Conservation (phyloP, 78 protist genomes). For the Cyanophora paradoxa region DNA sequence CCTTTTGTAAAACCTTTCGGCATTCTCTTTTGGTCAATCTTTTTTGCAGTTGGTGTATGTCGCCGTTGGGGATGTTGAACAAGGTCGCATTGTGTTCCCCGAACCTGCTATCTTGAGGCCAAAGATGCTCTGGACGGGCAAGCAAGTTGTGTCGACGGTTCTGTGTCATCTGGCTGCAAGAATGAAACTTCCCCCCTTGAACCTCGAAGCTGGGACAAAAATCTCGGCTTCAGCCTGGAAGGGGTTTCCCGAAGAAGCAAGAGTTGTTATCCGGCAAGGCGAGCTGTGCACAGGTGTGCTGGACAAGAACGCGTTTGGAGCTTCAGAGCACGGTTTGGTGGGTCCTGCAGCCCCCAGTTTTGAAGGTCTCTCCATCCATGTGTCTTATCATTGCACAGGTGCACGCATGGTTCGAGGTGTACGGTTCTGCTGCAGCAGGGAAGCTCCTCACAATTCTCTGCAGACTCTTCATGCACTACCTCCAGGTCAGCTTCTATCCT, state of each 20-base stretch:
- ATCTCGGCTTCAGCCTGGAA: too few relatives aligned
- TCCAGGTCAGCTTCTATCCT: constrained; percentile 28
- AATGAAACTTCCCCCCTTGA: background rate
- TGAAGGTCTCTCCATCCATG: background rate
- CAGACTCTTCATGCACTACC: constrained; percentile 78
- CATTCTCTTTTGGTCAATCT: too few relatives aligned
- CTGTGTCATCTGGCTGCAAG: background rate
- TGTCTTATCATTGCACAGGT: constrained; percentile 22
- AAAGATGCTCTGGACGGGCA: constrained; percentile 40
- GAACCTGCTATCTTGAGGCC: constrained; percentile 39
- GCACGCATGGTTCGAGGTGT: constrained; percentile 82
- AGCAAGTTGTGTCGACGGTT: constrained; percentile 38
- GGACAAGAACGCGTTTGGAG: constrained; percentile 91
- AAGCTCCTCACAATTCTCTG: constrained; percentile 78
- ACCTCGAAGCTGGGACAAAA: too few relatives aligned
- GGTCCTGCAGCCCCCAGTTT: constrained; percentile 5
- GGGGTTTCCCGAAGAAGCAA: constrained; percentile 8
- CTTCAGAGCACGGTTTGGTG: constrained; percentile 60
- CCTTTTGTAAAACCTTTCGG: too few relatives aligned
- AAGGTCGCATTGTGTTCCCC: too few relatives aligned
- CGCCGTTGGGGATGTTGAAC: too few relatives aligned
- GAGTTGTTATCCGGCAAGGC: constrained; percentile 37
- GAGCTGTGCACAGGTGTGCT: constrained; percentile 86
- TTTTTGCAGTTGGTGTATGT: too few relatives aligned
- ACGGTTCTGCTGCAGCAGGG: constrained; percentile 85